Conservation (phyloP, 441 rosid species). For the Lepidium campestre region DNA sequence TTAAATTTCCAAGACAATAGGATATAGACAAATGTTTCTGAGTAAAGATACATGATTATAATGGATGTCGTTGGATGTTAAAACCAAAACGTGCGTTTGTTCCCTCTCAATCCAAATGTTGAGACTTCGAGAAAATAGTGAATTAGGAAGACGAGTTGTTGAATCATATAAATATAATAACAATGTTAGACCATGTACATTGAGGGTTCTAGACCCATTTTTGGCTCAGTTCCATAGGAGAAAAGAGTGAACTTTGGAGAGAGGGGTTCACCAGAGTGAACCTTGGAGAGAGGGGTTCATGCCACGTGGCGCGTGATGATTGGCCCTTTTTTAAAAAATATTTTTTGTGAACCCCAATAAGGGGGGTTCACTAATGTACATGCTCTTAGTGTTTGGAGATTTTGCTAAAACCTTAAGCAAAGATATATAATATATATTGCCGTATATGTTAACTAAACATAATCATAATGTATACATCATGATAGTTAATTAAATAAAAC, state of each 20-base stretch:
- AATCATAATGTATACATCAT: background rate
- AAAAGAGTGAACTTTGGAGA: too few relatives aligned
- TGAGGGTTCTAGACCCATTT: too few relatives aligned
- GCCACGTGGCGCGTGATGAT: too few relatives aligned
- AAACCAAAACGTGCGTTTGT: slow-evolving; percentile 22
- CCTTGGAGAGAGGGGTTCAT: too few relatives aligned
- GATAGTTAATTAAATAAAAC: background rate
- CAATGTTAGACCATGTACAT: too few relatives aligned
- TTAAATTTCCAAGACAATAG: background rate
- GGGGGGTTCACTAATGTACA: too few relatives aligned
- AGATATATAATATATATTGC: too few relatives aligned
- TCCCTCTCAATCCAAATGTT: slow-evolving; percentile 15
- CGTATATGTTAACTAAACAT: too few relatives aligned
- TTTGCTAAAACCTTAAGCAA: slow-evolving; percentile 22
- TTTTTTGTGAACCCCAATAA: too few relatives aligned
- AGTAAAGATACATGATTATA: slow-evolving; percentile 4
- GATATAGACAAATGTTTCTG: background rate
- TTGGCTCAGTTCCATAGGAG: too few relatives aligned
- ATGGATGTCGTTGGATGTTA: slow-evolving; percentile 5
- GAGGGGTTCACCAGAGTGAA: too few relatives aligned
- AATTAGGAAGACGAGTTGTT: background rate
- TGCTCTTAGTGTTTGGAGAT: slow-evolving; percentile 8
- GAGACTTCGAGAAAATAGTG: slow-evolving; percentile 13
- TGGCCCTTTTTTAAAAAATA: too few relatives aligned
- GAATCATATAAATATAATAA: background rate